phyloP scores from a whole-genome alignment of 75 land plant species.

The Selaginella moellendorffii region DNA sequence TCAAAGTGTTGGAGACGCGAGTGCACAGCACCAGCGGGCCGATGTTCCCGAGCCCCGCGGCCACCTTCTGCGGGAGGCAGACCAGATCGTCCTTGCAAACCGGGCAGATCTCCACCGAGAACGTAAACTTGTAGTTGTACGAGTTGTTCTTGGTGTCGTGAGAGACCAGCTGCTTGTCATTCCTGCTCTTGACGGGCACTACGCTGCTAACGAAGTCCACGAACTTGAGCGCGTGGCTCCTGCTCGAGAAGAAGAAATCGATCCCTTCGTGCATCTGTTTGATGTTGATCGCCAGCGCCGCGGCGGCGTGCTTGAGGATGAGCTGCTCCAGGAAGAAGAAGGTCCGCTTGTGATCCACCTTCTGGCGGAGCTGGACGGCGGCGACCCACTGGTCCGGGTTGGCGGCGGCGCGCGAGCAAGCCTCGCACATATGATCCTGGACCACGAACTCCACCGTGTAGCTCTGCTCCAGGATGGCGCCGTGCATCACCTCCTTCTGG shows the following conservation, averaged over 20 bases:
- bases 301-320: constrained; percentile 58
- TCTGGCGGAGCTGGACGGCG: constrained; percentile 58
- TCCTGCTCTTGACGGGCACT: constrained; percentile 30
- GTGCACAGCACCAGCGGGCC: constrained; percentile 63
- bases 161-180: constrained; percentile 68
- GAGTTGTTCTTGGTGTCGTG: constrained; percentile 62
- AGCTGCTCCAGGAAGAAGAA: constrained; percentile 65
- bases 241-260: constrained; percentile 52
- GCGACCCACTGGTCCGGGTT: constrained; percentile 74
- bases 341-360: constrained; percentile 56
- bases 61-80: constrained; percentile 58
- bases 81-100: constrained; percentile 68
- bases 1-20: constrained; percentile 39
- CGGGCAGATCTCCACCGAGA: constrained; percentile 64
- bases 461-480: constrained; percentile 48
- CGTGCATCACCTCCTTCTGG: constrained; percentile 51
- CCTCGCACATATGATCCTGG: constrained; percentile 53
- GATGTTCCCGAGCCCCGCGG: constrained; percentile 40
- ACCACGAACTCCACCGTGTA: constrained; percentile 52
- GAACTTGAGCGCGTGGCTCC: constrained; percentile 54
- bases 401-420: constrained; percentile 41
- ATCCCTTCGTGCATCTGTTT: constrained; percentile 45
- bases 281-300: constrained; percentile 41
- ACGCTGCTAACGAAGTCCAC: constrained; percentile 40
- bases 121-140: constrained; percentile 65